Conservation (phyloP, 495 filamentous ascomycete genomes). For the Podospora bellae-mahoneyi region DNA sequence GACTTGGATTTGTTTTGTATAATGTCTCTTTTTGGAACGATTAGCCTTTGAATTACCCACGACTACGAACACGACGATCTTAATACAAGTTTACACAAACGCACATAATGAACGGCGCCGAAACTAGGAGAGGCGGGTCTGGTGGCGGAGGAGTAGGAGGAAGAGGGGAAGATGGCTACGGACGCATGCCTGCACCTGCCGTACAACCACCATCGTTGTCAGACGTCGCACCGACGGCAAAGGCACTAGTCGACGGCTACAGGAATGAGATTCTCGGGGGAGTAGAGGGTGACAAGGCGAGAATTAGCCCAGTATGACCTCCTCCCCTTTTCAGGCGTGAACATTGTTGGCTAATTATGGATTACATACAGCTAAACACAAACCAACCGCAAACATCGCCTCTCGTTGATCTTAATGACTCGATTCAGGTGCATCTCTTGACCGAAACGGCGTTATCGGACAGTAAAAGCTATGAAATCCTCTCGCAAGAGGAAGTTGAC, state of each 20-base stretch:
- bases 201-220: background rate
- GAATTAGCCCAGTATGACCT: conserved; percentile 47
- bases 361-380: conserved; percentile 34
- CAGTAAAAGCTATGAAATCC: conserved; percentile 74
- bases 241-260: conserved; percentile 47
- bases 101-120: conserved; percentile 24
- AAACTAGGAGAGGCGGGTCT: conserved; percentile 15
- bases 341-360: conserved; percentile 1
- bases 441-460: conserved; percentile 91
- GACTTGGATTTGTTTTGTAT: conserved; percentile 10
- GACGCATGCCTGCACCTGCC: conserved; percentile 15
- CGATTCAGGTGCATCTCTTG: conserved; percentile 73
- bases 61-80: background rate
- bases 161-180: conserved; percentile 12
- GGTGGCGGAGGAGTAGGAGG: conserved; percentile 10
- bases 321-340: background rate
- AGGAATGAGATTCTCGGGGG: conserved; percentile 42
- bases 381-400: conserved; percentile 40
- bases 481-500: conserved; percentile 89
- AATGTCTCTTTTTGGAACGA: conserved; percentile 15
- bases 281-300: conserved; percentile 43
- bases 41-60: background rate
- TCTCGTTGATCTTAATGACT: conserved; percentile 50
- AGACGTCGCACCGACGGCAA: conserved; percentile 30
- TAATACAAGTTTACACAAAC: background rate